Conservation (phyloP, 441 rosid species). For the Adansonia rubrostipa region DNA sequence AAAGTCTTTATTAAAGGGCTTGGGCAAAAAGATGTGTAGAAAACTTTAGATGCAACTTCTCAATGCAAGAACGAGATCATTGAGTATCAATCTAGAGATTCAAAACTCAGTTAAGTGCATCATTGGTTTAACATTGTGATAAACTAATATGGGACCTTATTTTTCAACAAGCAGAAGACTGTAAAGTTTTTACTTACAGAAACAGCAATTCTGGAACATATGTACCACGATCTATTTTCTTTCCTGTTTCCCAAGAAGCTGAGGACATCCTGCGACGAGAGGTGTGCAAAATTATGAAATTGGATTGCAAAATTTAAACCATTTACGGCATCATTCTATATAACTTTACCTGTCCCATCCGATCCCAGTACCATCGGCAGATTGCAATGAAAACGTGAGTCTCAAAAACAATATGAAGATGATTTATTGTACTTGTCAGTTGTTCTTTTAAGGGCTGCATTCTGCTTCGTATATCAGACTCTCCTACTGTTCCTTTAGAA, state of each 20-base stretch:
- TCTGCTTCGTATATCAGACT: constrained; percentile 74
- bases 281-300: neutral
- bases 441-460: constrained; percentile 89
- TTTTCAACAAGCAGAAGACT: neutral
- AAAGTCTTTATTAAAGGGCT: too few relatives aligned
- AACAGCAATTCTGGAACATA: constrained; percentile 83
- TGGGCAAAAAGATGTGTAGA: too few relatives aligned
- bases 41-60: too few relatives aligned
- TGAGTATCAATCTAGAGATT: neutral
- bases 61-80: neutral
- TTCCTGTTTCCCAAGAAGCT: constrained; percentile 90
- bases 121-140: neutral
- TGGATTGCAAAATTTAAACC: neutral
- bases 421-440: constrained; percentile 73
- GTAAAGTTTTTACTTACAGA: constrained; percentile 47
- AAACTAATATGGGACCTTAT: neutral
- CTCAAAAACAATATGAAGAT: constrained; percentile 74
- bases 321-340: neutral
- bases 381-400: constrained; percentile 76
- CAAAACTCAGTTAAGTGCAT: neutral
- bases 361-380: constrained; percentile 94
- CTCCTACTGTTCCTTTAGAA: constrained; percentile 78
- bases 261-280: constrained; percentile 64
- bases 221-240: constrained; percentile 96
- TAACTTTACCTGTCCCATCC: constrained; percentile 80